phyloP scores from a whole-genome alignment of 352 stramenopile genomes.

The Globisporangium apiculatum region DNA sequence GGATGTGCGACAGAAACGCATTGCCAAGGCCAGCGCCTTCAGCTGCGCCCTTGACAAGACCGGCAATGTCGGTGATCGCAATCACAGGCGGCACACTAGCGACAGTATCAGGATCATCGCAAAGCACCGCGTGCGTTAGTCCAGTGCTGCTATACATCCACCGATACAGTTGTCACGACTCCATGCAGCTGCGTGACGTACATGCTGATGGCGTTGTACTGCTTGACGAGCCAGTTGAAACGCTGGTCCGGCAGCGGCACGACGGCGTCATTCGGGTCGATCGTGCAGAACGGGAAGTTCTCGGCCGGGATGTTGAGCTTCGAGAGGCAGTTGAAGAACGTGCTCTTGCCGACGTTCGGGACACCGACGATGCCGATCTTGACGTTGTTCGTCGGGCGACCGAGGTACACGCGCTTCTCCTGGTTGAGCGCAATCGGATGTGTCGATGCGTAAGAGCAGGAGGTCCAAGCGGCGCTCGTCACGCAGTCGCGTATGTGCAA shows the following conservation, averaged over 20 bases:
- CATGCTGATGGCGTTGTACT: too few relatives aligned
- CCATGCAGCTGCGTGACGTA: too few relatives aligned
- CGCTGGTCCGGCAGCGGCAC: conserved; percentile 96
- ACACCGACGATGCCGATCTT: conserved; percentile 99
- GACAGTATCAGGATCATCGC: too few relatives aligned
- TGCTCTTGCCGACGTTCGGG: conserved; percentile 99
- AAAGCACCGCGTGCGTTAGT: too few relatives aligned
- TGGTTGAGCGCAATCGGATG: too few relatives aligned
- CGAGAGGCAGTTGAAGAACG: conserved; percentile 98
- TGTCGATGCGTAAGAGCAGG: too few relatives aligned
- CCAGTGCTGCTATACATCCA: too few relatives aligned
- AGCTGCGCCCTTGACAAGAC: conserved; percentile 95
- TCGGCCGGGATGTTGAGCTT: conserved; percentile 90
- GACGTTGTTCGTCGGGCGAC: conserved; percentile 90
- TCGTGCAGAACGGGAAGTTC: conserved; percentile 97
- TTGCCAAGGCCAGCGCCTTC: conserved; percentile 99
- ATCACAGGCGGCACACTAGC: conserved; percentile 92
- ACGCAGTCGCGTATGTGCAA: too few relatives aligned
- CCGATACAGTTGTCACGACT: conserved; percentile 60
- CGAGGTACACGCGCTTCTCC: conserved; percentile 68
- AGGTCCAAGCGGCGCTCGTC: too few relatives aligned
- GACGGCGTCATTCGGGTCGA: conserved; percentile 98
- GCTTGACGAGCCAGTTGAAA: conserved; percentile 99
- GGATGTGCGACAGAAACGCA: conserved; percentile 99
- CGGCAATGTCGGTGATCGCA: conserved; percentile 95